Evolutionary conservation across 192 early-diverging fungal species (phyloP).

Genomic region (Coemansia sp.): DNA sequence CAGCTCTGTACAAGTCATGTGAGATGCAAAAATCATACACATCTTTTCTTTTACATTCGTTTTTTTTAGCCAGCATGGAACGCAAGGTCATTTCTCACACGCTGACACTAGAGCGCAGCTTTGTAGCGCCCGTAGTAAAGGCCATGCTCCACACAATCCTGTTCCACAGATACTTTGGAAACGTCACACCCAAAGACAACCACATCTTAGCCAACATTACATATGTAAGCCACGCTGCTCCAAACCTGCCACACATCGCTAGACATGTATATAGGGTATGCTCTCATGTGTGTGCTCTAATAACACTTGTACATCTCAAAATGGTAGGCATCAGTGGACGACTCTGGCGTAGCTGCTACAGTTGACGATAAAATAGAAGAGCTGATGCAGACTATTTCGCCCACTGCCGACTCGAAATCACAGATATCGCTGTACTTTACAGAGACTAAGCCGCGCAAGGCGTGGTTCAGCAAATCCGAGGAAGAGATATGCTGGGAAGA

Average conservation of each 20-base stretch:
- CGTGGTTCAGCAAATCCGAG: constrained; percentile 53
- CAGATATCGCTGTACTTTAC: constrained; percentile 48
- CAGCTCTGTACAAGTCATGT: no score
- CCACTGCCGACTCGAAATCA: constrained; percentile 21
- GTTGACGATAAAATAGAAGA: constrained; percentile 38
- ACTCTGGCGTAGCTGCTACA: constrained; percentile 10
- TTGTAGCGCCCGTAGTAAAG: constrained; percentile 29
- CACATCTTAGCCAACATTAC: constrained; percentile 14
- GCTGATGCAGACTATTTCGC: constrained; percentile 43
- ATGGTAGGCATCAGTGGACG: constrained; percentile 42
- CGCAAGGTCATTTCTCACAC: constrained; percentile 26
- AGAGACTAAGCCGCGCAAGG: constrained; percentile 41
- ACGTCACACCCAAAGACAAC: constrained; percentile 34
- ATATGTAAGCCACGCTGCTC: constrained; percentile 32
- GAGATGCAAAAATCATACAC: background rate
- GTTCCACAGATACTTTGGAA: constrained; percentile 52
- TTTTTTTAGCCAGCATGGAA: constrained; percentile 12
- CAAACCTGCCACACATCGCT: no score
- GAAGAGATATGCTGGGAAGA: constrained; percentile 56
- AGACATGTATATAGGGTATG: no score
- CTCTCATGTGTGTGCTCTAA: background rate
- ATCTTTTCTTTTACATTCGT: background rate
- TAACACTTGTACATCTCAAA: background rate
- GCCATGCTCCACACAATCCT: constrained; percentile 46
- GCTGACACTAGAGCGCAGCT: constrained; percentile 28